phyloP scores from a whole-genome alignment of 202 grass and related monocot species.

The Schoenoplectus tabernaemontani region DNA sequence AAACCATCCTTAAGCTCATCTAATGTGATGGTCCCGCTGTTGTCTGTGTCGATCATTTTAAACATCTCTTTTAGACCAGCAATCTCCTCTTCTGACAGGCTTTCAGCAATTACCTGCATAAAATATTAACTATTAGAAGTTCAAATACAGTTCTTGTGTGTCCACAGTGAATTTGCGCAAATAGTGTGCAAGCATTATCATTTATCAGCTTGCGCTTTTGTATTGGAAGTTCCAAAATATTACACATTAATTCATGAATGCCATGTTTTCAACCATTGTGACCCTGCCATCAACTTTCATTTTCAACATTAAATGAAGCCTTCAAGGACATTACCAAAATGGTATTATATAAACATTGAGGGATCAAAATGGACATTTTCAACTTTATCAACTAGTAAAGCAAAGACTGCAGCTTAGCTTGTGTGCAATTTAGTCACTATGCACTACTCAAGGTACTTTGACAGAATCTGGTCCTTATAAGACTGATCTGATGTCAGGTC shows the following conservation, averaged over 20 bases:
- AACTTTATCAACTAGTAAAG: neutral
- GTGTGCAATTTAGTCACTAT: neutral
- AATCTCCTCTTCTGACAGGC: conserved; percentile 97
- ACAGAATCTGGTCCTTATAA: neutral
- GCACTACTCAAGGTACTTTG: neutral
- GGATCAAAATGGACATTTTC: neutral
- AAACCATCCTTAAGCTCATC: conserved; percentile 93
- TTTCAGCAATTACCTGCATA: conserved; percentile 93
- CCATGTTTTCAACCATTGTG: neutral
- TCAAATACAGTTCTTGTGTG: conserved; percentile 18
- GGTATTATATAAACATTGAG: neutral
- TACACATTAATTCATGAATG: neutral
- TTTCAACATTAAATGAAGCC: neutral
- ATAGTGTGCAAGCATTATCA: neutral
- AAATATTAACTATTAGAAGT: conserved; percentile 9
- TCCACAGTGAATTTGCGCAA: conserved; percentile 2
- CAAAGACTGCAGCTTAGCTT: neutral
- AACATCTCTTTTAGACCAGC: conserved; percentile 95
- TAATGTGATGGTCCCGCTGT: conserved; percentile 95
- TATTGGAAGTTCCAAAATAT: neutral
- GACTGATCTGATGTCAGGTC: neutral
- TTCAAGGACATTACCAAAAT: neutral
- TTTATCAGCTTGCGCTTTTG: neutral
- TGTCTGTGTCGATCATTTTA: conserved; percentile 96
- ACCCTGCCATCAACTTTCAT: neutral